A percentile compares a stretch with the other conserved stretches of the same genome.
Evolutionary conservation across 2,329 filamentous ascomycete species (phyloP).

Genomic region (Paecilomyces niveus): DNA sequence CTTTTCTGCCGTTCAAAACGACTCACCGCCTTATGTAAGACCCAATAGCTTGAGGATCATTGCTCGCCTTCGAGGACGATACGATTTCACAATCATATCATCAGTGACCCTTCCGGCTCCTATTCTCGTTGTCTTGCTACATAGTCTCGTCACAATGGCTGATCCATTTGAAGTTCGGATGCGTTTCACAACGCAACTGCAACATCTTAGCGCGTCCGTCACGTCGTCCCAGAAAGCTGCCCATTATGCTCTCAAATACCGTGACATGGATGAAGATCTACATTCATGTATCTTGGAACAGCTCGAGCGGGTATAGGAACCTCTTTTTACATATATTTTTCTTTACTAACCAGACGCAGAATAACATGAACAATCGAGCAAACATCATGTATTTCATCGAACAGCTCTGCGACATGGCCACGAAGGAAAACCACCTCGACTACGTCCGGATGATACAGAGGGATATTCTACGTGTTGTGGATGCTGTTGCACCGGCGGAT

Average conservation of each 20-base stretch:
- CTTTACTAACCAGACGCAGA: constrained; percentile 42
- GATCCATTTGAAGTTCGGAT: constrained; percentile 98
- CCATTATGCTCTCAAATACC: constrained; percentile 88
- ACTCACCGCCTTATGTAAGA: constrained; percentile 13
- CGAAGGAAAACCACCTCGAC: constrained; percentile 65
- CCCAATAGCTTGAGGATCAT: neutral
- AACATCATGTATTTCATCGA: constrained; percentile 99
- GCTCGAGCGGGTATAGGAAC: constrained; percentile 62
- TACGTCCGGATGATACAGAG: constrained; percentile 94
- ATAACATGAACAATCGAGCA: constrained; percentile 91
- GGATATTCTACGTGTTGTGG: constrained; percentile 84
- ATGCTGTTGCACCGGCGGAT: constrained; percentile 81
- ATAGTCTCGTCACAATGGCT: constrained; percentile 49
- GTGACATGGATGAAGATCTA: constrained; percentile 92
- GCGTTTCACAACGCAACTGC: constrained; percentile 85
- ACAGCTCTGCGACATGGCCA: constrained; percentile 80
- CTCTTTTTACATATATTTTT: constrained; percentile 1
- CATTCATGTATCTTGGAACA: constrained; percentile 97
- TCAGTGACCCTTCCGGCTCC: neutral
- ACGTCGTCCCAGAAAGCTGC: constrained; percentile 87
- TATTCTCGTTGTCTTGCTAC: neutral
- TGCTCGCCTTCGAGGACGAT: neutral
- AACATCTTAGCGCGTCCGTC: constrained; percentile 84
- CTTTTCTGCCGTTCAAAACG: constrained; percentile 16
- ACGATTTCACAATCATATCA: neutral